phyloP scores from a whole-genome alignment of 1,284 basidiomycete genomes.

The Sanghuangporus weigelae region DNA sequence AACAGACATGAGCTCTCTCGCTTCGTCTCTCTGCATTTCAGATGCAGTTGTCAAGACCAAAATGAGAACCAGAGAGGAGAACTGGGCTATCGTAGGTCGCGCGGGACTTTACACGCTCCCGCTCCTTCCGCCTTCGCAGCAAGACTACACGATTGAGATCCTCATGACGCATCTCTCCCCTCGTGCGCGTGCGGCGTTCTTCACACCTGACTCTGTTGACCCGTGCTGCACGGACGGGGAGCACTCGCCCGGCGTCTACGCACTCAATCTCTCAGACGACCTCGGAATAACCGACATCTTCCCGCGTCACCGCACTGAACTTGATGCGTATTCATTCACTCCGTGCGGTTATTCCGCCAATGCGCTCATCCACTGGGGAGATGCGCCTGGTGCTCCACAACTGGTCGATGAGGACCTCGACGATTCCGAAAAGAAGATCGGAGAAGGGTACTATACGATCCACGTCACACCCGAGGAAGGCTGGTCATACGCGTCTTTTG shows the following conservation, averaged over 20 bases:
- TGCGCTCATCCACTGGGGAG: constrained; percentile 74
- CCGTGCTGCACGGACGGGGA: constrained; percentile 29
- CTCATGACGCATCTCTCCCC: constrained; percentile 94
- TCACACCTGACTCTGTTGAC: constrained; percentile 40
- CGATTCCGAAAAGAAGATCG: constrained; percentile 21
- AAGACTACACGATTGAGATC: constrained; percentile 96
- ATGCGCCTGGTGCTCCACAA: constrained; percentile 17
- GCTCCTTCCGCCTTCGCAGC: constrained; percentile 28
- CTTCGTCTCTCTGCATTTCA: constrained; percentile 14
- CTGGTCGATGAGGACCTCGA: constrained; percentile 9
- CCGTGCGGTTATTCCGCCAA: constrained; percentile 98
- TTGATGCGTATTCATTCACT: constrained; percentile 92
- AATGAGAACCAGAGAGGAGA: constrained; percentile 9
- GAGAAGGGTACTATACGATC: constrained; percentile 95
- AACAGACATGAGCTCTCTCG: constrained; percentile 21
- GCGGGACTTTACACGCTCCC: constrained; percentile 16
- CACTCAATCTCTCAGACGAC: constrained; percentile 59
- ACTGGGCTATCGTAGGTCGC: constrained; percentile 17
- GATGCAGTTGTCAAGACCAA: constrained; percentile 9
- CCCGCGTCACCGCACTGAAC: constrained; percentile 68
- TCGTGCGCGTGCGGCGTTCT: constrained; percentile 74
- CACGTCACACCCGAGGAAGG: constrained; percentile 98
- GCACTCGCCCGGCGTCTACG: constrained; percentile 55
- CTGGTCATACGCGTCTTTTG: constrained; percentile 97
- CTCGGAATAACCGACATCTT: constrained; percentile 88